These are phyloP conservation scores for Sporobolomyces pararoseus DNA, from an alignment of 768 basidiomycete genomes.

Conservation along the genomic window DNA sequence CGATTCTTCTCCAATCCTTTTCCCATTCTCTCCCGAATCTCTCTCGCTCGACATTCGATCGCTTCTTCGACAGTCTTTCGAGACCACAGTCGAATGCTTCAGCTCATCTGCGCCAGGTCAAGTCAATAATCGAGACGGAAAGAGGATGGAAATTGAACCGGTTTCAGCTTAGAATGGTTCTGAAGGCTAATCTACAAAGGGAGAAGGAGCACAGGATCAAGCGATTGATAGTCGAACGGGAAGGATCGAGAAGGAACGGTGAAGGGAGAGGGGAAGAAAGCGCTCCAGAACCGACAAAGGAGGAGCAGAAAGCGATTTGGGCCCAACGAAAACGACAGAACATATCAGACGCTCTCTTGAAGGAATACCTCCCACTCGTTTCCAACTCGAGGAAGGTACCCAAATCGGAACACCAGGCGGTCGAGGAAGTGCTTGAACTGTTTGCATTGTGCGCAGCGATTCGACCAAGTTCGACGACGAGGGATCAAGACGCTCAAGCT, in stretches of 20 bases:
- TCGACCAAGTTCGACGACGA: conserved; percentile 13
- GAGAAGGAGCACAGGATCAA: background rate
- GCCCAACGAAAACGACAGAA: conserved; percentile 13
- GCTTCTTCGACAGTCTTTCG: background rate
- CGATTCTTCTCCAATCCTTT: background rate
- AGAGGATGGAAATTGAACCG: background rate
- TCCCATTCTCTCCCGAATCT: background rate
- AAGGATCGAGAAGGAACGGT: background rate
- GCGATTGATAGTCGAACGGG: background rate
- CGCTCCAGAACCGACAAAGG: too few relatives aligned
- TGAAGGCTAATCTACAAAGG: background rate
- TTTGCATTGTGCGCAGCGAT: background rate
- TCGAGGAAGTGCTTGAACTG: background rate
- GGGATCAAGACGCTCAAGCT: conserved; percentile 4
- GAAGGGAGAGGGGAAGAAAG: background rate
- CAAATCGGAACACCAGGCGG: background rate
- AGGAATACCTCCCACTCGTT: conserved; percentile 5
- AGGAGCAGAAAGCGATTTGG: too few relatives aligned
- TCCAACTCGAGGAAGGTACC: background rate
- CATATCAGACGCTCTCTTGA: conserved; percentile 1
- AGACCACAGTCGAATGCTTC: background rate
- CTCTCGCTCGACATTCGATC: background rate
- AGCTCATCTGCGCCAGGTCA: background rate
- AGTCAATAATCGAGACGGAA: background rate
- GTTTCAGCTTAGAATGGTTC: background rate